Conservation (phyloP, 148 eudicot genomes). For the Silene uniflora region DNA sequence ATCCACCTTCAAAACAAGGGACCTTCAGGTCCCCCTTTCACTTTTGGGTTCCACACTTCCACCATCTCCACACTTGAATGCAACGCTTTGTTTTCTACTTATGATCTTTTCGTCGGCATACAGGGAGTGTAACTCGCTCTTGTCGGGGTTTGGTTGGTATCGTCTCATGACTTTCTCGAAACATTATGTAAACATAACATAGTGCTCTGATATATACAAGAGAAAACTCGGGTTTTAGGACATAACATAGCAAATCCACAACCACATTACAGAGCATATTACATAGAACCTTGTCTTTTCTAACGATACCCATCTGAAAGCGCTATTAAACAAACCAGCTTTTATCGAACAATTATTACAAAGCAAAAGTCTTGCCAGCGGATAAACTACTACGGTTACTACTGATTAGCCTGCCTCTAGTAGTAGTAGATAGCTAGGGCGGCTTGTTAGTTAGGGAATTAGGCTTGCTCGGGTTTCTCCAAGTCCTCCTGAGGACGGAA, state of each 20-base stretch:
- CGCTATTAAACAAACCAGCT: constrained; percentile 11
- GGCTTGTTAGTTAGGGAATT: constrained; percentile 20
- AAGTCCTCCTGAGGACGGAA: constrained; percentile 80
- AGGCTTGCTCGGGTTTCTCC: constrained; percentile 48
- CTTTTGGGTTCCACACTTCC: constrained; percentile 3
- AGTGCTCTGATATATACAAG: constrained; percentile 18
- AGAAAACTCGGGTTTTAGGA: not conserved
- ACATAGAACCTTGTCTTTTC: constrained; percentile 3
- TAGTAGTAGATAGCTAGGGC: constrained; percentile 13
- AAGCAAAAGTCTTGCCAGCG: not conserved
- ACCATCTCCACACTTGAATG: constrained; percentile 3
- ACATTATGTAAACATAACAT: not conserved
- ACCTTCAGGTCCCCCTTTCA: not conserved
- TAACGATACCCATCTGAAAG: not conserved
- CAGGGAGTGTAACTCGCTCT: not conserved
- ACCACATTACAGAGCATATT: constrained; percentile 16
- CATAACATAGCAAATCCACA: constrained; percentile 4
- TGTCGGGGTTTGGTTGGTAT: not conserved
- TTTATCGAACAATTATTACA: constrained; percentile 13
- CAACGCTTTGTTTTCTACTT: not conserved
- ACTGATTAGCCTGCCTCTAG: constrained; percentile 24
- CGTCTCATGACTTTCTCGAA: not conserved
- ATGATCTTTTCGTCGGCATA: not conserved
- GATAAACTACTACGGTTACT: constrained; percentile 9
- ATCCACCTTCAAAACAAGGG: not conserved